Conservation (phyloP, 495 filamentous ascomycete species). For the Acidiella bohemica region DNA sequence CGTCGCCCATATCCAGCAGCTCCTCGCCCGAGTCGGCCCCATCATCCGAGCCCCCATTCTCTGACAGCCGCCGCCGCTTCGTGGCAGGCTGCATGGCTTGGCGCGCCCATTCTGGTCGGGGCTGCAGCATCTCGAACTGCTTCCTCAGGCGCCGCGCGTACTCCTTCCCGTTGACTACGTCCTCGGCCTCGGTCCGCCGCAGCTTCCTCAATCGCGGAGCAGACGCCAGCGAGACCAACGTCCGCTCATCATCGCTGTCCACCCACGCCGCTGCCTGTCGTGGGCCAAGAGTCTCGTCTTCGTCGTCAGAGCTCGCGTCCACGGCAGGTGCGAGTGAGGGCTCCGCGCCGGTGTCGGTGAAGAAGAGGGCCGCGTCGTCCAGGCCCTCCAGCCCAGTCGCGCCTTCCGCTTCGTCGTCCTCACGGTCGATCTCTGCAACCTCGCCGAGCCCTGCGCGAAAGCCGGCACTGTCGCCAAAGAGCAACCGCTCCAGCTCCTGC, state of each 20-base stretch:
- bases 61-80: constrained; percentile 37
- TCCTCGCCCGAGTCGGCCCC: constrained; percentile 33
- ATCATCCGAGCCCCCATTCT: constrained; percentile 11
- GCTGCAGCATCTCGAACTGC: constrained; percentile 66
- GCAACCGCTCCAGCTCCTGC: constrained; percentile 66
- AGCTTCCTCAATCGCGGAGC: constrained; percentile 66
- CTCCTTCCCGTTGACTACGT: constrained; percentile 71
- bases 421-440: constrained; percentile 22
- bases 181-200: constrained; percentile 63
- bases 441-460: constrained; percentile 57
- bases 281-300: constrained; percentile 28
- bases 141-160: constrained; percentile 66
- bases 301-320: constrained; percentile 17
- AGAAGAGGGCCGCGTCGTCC: constrained; percentile 61
- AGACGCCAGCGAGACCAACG: constrained; percentile 66
- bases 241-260: constrained; percentile 87
- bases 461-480: constrained; percentile 72
- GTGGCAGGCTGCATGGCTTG: constrained; percentile 25
- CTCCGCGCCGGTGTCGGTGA: constrained; percentile 50
- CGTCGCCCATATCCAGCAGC: constrained; percentile 36
- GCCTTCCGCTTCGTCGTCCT: constrained; percentile 27
- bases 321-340: constrained; percentile 24
- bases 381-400: constrained; percentile 32
- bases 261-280: constrained; percentile 58
- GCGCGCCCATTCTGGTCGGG: constrained; percentile 57